A percentile compares a stretch with the other conserved stretches of the same genome.
phyloP scores from a whole-genome alignment of 768 basidiomycete genomes.

The Collybia nuda region DNA sequence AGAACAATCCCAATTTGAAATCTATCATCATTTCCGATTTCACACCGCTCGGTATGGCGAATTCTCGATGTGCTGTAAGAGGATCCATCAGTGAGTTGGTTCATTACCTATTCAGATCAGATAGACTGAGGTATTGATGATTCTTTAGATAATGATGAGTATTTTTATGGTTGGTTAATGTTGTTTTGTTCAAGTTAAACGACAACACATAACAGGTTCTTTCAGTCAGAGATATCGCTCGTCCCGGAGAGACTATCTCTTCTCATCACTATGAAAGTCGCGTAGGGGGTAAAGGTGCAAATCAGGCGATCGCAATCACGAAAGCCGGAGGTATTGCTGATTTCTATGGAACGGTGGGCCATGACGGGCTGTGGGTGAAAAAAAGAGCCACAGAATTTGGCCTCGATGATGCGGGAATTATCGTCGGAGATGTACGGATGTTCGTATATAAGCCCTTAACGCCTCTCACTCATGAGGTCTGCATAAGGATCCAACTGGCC shows the following conservation, averaged over 20 bases:
- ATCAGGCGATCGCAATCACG: constrained; percentile 59
- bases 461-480: background rate
- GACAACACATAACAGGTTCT: too few relatives aligned
- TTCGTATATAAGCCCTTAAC: background rate
- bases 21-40: too few relatives aligned
- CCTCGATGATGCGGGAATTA: constrained; percentile 37
- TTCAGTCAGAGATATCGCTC: constrained; percentile 50
- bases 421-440: constrained; percentile 35
- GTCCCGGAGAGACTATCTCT: constrained; percentile 61
- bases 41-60: too few relatives aligned
- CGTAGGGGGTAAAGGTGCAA: constrained; percentile 63
- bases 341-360: constrained; percentile 53
- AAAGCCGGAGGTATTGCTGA: constrained; percentile 47
- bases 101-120: too few relatives aligned
- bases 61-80: too few relatives aligned
- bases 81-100: too few relatives aligned
- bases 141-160: too few relatives aligned
- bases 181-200: too few relatives aligned
- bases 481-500: constrained; percentile 48
- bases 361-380: constrained; percentile 50
- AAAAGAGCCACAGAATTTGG: constrained; percentile 38
- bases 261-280: constrained; percentile 47
- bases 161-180: too few relatives aligned
- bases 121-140: too few relatives aligned
- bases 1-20: too few relatives aligned